Conservation (phyloP, 2,329 filamentous ascomycete species). For the Colletotrichum aenigma region DNA sequence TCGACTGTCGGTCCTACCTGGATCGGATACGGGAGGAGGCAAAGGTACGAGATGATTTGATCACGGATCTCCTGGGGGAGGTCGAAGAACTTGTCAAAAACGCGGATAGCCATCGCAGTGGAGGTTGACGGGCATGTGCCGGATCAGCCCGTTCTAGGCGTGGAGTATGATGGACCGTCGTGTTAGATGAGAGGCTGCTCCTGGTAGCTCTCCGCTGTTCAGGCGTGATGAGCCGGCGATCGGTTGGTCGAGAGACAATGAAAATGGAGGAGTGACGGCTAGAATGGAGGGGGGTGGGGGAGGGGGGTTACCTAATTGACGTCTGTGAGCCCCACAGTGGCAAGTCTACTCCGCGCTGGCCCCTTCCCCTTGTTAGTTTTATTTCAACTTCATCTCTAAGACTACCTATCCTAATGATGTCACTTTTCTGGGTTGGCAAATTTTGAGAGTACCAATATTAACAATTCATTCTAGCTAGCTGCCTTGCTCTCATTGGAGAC, state of each 20-base stretch:
- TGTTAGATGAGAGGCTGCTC: background rate
- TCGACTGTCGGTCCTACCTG: constrained; percentile 18
- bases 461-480: background rate
- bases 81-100: constrained; percentile 30
- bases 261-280: background rate
- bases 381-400: constrained; percentile 1
- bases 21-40: constrained; percentile 23
- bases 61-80: constrained; percentile 31
- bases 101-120: background rate
- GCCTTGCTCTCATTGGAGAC: background rate
- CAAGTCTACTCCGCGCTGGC: background rate
- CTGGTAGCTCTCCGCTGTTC: background rate
- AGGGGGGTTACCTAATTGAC: background rate
- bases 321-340: background rate
- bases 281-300: background rate
- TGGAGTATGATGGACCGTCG: background rate
- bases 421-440: background rate
- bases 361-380: background rate
- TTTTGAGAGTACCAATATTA: background rate
- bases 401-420: background rate
- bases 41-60: constrained; percentile 28
- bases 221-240: background rate
- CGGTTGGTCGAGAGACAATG: background rate
- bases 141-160: background rate
- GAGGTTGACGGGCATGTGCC: background rate